Percentiles rank a stretch among this genome's conserved stretches.
phyloP scores from a whole-genome alignment of 139 green algal species.

The Deuterostichococcus epilithicus region DNA sequence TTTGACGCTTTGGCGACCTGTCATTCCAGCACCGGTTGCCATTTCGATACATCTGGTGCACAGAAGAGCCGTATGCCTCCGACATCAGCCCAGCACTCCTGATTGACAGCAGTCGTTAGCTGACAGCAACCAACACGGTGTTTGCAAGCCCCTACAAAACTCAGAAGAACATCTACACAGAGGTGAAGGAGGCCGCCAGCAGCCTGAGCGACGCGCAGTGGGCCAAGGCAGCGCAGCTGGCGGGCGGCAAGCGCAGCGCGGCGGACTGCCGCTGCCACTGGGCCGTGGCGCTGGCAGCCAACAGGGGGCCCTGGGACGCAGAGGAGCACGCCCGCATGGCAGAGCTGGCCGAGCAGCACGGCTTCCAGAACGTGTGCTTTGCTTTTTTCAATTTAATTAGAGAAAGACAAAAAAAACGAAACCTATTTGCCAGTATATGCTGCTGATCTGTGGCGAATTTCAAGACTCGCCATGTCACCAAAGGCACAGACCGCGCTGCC shows the following conservation, averaged over 20 bases:
- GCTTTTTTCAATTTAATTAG: no score
- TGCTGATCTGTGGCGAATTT: no score
- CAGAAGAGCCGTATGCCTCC: no score
- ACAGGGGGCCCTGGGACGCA: neutral
- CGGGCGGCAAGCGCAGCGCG: neutral
- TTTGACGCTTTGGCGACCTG: no score
- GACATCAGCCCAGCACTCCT: neutral
- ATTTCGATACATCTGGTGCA: no score
- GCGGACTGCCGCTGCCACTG: conserved; percentile 8
- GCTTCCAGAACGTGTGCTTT: conserved; percentile 1
- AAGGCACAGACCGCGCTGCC: no score
- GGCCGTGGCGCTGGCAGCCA: neutral
- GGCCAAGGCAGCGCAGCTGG: neutral
- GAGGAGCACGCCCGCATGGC: conserved; percentile 19
- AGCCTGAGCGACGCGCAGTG: neutral
- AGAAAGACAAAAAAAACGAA: no score
- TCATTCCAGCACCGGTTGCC: no score
- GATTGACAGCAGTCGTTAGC: neutral
- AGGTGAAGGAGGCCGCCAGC: neutral
- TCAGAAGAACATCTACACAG: neutral
- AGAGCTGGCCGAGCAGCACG: neutral
- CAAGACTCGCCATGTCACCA: no score
- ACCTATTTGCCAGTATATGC: no score
- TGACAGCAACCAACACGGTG: neutral
- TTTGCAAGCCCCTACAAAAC: neutral